A percentile compares a stretch with the other conserved stretches of the same genome.
phyloP scores from a whole-genome alignment of 257 asterid genomes.

The Lavandula angustifolia region DNA sequence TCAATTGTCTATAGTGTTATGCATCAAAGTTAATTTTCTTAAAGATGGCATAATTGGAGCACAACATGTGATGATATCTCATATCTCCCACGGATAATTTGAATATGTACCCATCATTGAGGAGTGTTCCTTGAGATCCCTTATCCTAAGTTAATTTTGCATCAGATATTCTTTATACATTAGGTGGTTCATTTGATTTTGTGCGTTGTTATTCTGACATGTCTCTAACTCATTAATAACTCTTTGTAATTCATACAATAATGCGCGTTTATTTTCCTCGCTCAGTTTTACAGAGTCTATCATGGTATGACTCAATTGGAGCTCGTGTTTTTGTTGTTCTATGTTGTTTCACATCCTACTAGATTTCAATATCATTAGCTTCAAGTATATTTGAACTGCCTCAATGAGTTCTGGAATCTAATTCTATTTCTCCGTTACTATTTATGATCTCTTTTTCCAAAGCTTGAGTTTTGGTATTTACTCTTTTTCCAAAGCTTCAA shows the following conservation, averaged over 20 bases:
- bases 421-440: too few relatives aligned
- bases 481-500: too few relatives aligned
- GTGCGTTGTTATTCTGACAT: not conserved
- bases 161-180: not conserved
- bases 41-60: slow-evolving; percentile 31
- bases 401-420: too few relatives aligned
- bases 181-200: slow-evolving; percentile 16
- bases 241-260: not conserved
- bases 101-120: slow-evolving; percentile 76
- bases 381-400: too few relatives aligned
- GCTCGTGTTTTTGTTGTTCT: too few relatives aligned
- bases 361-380: too few relatives aligned
- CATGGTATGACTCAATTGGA: too few relatives aligned
- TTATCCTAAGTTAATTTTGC: slow-evolving; percentile 70
- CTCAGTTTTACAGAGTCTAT: too few relatives aligned
- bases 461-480: too few relatives aligned
- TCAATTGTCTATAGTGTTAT: slow-evolving; percentile 8
- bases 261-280: too few relatives aligned
- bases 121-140: slow-evolving; percentile 91
- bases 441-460: too few relatives aligned
- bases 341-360: too few relatives aligned
- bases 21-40: slow-evolving; percentile 6
- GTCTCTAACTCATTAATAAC: slow-evolving; percentile 18
- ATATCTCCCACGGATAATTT: slow-evolving; percentile 49
- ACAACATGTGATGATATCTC: slow-evolving; percentile 37